A percentile compares a stretch with the other conserved stretches of the same genome.
Evolutionary conservation across 495 filamentous ascomycete species (phyloP).

Genomic region (Talaromyces nanjingensis): DNA sequence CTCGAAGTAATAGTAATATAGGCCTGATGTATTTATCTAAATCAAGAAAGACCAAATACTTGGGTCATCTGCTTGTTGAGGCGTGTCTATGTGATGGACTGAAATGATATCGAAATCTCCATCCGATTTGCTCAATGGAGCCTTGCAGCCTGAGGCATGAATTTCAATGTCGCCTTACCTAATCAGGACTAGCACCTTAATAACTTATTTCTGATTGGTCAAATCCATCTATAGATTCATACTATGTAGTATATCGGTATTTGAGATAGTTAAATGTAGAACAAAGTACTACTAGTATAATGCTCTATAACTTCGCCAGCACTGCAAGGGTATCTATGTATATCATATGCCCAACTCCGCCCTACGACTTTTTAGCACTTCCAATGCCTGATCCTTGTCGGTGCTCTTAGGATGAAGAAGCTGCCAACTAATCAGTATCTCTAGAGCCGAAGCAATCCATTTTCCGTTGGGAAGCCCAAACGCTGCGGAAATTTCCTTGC

Average conservation of each 20-base stretch:
- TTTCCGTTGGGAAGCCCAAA: constrained; percentile 59
- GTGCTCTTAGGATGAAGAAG: constrained; percentile 62
- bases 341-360: constrained; percentile 47
- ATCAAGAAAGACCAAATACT: background rate
- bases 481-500: constrained; percentile 53
- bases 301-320: background rate
- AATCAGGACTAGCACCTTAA: background rate
- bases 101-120: background rate
- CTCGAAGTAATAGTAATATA: background rate
- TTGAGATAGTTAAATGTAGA: background rate
- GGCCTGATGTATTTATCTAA: background rate
- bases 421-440: constrained; percentile 76
- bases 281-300: background rate
- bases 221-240: background rate
- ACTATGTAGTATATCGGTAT: no score
- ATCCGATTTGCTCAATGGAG: background rate
- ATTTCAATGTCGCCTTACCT: background rate
- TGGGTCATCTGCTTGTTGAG: background rate
- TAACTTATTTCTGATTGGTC: background rate
- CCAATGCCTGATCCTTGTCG: constrained; percentile 55
- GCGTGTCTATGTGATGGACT: background rate
- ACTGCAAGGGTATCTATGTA: constrained; percentile 9
- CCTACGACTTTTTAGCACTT: constrained; percentile 50
- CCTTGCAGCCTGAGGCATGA: background rate
- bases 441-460: constrained; percentile 71